A percentile compares a stretch with the other conserved stretches of the same genome.
These are phyloP conservation scores for Trifolium fragiferum DNA, from an alignment of 306 rosid genomes.

Conservation along the genomic window DNA sequence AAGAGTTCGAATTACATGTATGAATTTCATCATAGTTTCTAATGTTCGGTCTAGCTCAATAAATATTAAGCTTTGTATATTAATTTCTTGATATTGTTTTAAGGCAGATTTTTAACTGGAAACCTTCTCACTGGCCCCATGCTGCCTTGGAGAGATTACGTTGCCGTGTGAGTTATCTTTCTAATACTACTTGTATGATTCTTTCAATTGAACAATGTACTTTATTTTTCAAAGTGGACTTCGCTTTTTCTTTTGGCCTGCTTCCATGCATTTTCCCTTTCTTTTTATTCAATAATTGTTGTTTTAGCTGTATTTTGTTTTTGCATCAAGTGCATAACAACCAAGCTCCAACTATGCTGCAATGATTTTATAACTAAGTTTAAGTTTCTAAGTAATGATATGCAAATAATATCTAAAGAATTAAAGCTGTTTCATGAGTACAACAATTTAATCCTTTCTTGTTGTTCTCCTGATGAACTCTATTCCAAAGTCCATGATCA, in stretches of 20 bases:
- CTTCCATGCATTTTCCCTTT: neutral
- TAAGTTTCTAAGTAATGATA: neutral
- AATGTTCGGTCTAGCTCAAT: neutral
- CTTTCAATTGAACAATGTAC: neutral
- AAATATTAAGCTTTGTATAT: neutral
- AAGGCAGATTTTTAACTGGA: constrained; percentile 19
- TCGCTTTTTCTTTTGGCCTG: neutral
- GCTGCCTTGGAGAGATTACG: neutral
- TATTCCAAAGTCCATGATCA: too few species aligned
- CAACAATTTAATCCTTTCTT: neutral
- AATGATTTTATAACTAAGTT: neutral
- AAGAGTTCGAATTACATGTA: neutral
- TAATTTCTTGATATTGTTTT: constrained; percentile 2
- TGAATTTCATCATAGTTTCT: neutral
- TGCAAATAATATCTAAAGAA: neutral
- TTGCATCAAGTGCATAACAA: neutral
- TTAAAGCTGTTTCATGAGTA: neutral
- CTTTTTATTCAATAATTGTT: neutral
- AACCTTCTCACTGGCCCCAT: neutral
- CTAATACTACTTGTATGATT: constrained; percentile 6
- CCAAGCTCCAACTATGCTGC: neutral
- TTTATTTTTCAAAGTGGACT: neutral
- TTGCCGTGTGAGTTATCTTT: constrained; percentile 13
- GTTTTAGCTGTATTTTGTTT: neutral
- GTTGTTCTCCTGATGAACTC: neutral